These are phyloP conservation scores for Phytopythium montanum DNA, from an alignment of 352 stramenopile species.

Conservation along the genomic window DNA sequence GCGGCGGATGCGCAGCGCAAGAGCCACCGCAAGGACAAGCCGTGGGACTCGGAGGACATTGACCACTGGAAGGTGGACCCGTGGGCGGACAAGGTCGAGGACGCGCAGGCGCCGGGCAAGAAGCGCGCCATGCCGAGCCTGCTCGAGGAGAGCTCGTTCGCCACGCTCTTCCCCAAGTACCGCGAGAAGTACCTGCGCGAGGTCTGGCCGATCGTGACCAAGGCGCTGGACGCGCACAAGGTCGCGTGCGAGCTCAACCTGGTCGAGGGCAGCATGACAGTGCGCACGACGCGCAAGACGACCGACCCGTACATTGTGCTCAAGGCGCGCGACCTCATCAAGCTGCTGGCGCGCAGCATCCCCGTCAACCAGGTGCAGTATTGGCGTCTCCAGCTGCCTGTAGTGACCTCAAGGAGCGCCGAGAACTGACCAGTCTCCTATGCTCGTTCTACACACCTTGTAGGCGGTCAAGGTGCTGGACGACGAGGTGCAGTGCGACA, in stretches of 20 bases:
- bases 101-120: constrained; percentile 77
- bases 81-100: constrained; percentile 70
- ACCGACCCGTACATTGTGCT: constrained; percentile 98
- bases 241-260: constrained; percentile 98
- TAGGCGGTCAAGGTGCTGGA: constrained; percentile 96
- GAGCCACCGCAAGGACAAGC: constrained; percentile 98
- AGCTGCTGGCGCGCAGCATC: constrained; percentile 97
- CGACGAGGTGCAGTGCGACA: constrained; percentile 98
- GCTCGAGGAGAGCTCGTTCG: constrained; percentile 99
- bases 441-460: too few relatives aligned
- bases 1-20: constrained; percentile 64
- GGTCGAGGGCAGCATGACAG: constrained; percentile 93
- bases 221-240: constrained; percentile 93
- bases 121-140: constrained; percentile 77
- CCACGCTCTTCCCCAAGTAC: constrained; percentile 99
- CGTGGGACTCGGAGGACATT: constrained; percentile 97
- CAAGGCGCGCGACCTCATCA: constrained; percentile 98
- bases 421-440: too few relatives aligned
- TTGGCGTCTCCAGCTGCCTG: background rate
- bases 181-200: constrained; percentile 99
- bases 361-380: constrained; percentile 91
- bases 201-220: constrained; percentile 98
- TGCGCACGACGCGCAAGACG: constrained; percentile 95
- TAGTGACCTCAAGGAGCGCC: too few relatives aligned
- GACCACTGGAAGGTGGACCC: constrained; percentile 98